Base-by-base conservation (phyloP, 768 basidiomycete species). In the Brasilioporus rufonigricans region DNA sequence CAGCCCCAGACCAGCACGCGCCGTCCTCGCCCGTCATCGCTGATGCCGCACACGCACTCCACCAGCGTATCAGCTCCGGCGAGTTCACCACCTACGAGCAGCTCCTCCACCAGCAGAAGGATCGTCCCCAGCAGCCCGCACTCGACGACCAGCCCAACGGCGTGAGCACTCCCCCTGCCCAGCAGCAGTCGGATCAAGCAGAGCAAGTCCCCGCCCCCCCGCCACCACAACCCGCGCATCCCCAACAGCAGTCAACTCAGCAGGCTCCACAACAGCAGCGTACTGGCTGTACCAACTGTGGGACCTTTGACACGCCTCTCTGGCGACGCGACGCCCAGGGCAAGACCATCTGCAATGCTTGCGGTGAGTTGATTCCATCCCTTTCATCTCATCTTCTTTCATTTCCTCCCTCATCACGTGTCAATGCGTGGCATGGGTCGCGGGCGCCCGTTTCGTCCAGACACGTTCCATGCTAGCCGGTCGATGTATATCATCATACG, bases 311-410 rank as follows among this genome's bases (percentile, higher is more conserved):
- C 58, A 91, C 90, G 52, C 91, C 91, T 33, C 81, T 93, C 26
- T 93, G 92, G 92, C 77, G 91, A 63, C 81, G 91, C 62, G 90
- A 90, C 68, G 75, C 79, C 41, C 84, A 89, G 62, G 92, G 91
- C 54, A 90, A 87, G 71, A 81, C 86, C 46, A 82, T 93, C 66
- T 94, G 92, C 77, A 93, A 93, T 71, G 88, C 89, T 48, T 93
- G 92, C 72, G 92, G 91, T 93, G 70, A 81, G 90, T 81, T 36
- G 53, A 59, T 67, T 59, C 58, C 32, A 58, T 63, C 64, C 55
- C 16, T 61, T 67, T 65, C 64, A 65, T 67, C 65, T 63, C 65
- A 71, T 72, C 67, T 65, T 9, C 66, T 68, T 63, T 65, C 65
- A 65, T 66, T 65, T 62, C 71, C 65, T 65, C 59, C 58, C 39